Base-by-base conservation (phyloP, 2,329 filamentous ascomycete species). In the Sporothrix schenckii region DNA sequence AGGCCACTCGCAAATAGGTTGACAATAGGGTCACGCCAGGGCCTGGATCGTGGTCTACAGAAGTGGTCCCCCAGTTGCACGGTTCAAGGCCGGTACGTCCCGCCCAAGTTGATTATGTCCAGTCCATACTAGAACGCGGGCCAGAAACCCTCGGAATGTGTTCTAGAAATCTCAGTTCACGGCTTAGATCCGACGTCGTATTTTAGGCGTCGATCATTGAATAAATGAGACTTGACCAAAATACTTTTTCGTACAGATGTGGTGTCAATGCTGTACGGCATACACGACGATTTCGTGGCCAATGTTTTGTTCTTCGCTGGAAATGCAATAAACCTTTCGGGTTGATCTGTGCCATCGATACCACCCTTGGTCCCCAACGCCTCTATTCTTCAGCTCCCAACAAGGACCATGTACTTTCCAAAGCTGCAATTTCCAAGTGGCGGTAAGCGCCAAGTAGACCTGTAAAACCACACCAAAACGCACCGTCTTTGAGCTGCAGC, bases 341-440 rank as follows among this genome's bases (percentile, higher is more conserved):
- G 4, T 34, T 34, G 34, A 34, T 34, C 34, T 34, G 34, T 34
- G 34, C 1, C 34, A 34, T 34, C 27, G 10, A 60, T 60, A 10
- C 30, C 30, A 41, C 56, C 16, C 19, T 21, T 27, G 19, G 30
- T 19, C 30, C 56, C 13, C 56, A 60, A 41, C 56, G 34, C 56
- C 56, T 41, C 56, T 60, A 19, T 41, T 9, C 19, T 41, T 60
- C 56, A 60, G 56, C 56, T 19, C 56, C 41, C 56, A 60, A 60
- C 56, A 61, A 61, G 24, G 44, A 24, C 56, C 34, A 34, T 34
- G 34, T 41, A 61, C 56, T 21, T n/a, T 44, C 34, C 34, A 61
- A 19, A 61, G 4, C 5, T 30, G 3, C 14, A 16, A 6, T 7
- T 7, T n/a, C 10, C 16, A 56, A 56, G 44, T 61, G 56, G 56